These are phyloP conservation scores for Arthrobotrys entomopaga DNA, from an alignment of 2,329 filamentous ascomycete genomes.

Conservation along the genomic window DNA sequence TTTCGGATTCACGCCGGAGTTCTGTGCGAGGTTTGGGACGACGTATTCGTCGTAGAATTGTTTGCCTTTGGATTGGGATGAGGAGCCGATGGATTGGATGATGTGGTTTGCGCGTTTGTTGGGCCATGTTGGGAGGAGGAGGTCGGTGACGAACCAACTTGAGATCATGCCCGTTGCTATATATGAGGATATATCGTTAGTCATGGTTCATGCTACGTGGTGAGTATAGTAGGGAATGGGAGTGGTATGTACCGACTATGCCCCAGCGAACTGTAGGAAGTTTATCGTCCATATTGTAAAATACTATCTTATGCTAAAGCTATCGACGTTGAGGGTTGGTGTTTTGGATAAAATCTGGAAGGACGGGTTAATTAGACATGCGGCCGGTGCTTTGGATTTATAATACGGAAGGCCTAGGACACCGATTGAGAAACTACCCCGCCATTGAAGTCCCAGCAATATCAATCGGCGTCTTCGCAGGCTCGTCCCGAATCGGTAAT, in stretches of 20 bases:
- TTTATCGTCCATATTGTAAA: slow-evolving; percentile 17
- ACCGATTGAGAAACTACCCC: not conserved
- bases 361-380: not conserved
- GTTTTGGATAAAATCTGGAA: slow-evolving; percentile 1
- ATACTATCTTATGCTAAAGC: no score
- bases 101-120: slow-evolving; percentile 63
- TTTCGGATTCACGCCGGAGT: slow-evolving; percentile 59
- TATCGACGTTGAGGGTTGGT: not conserved
- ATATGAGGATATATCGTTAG: not conserved
- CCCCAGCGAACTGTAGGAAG: slow-evolving; percentile 46
- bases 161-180: slow-evolving; percentile 64
- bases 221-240: not conserved
- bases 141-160: slow-evolving; percentile 65
- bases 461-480: slow-evolving; percentile 20
- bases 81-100: slow-evolving; percentile 64
- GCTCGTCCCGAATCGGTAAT: not conserved
- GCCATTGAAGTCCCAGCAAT: slow-evolving; percentile 7
- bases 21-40: slow-evolving; percentile 54
- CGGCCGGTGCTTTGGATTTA: not conserved
- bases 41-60: slow-evolving; percentile 62
- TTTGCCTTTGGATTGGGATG: slow-evolving; percentile 62
- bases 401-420: not conserved
- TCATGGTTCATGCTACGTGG: no score
- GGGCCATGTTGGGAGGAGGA: slow-evolving; percentile 61
- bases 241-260: slow-evolving; percentile 30